Conservation (phyloP, 148 eudicot species). For the Silene latifolia region DNA sequence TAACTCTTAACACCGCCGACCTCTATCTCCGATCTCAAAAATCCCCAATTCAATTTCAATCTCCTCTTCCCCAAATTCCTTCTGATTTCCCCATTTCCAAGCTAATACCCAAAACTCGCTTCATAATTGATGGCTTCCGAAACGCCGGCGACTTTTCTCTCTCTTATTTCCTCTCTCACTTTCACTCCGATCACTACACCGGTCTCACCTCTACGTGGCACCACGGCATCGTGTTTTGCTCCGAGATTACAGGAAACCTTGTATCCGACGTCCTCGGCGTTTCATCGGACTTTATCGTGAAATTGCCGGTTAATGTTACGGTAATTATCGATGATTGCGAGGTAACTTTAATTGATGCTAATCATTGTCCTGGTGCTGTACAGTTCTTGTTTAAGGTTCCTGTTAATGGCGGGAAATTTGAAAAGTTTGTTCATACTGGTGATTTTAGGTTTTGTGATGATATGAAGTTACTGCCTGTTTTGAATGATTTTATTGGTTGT, state of each 20-base stretch:
- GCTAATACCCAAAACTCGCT: constrained; percentile 77
- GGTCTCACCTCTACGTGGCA: constrained; percentile 72
- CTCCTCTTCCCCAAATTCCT: constrained; percentile 53
- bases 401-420: constrained; percentile 31
- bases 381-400: constrained; percentile 73
- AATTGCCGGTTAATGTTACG: constrained; percentile 35
- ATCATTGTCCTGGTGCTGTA: constrained; percentile 97
- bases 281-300: constrained; percentile 28
- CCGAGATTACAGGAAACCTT: constrained; percentile 55
- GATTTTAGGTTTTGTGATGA: constrained; percentile 68
- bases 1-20: constrained; percentile 44
- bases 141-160: constrained; percentile 58
- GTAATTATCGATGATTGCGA: constrained; percentile 64
- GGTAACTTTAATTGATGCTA: constrained; percentile 71
- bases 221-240: constrained; percentile 71
- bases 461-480: constrained; percentile 47
- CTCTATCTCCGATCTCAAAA: constrained; percentile 39
- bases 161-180: constrained; percentile 90
- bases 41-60: constrained; percentile 19
- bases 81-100: constrained; percentile 60
- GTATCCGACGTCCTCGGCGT: constrained; percentile 45
- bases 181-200: constrained; percentile 92
- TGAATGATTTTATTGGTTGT: constrained; percentile 65
- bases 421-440: constrained; percentile 92
- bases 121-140: constrained; percentile 78